Evolutionary conservation across 208 protist genomes (phyloP), one percentile per base, ranked within the genome.

Genomic region (Acanthamoeba rhysodes): DNA sequence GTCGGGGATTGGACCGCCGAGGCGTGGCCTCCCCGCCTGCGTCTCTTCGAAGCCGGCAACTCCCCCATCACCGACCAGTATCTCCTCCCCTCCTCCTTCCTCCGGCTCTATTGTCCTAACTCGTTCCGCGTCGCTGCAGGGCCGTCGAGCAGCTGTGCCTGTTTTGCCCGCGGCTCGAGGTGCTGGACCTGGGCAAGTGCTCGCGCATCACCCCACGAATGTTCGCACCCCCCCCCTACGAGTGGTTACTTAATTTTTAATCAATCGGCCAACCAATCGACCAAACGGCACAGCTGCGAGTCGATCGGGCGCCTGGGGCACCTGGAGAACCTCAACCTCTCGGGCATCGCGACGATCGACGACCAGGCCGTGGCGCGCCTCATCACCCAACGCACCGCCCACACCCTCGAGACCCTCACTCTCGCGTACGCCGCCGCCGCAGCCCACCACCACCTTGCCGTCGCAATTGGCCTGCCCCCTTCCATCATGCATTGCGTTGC

Each of bases 321-420:
- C 22, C 50, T 87, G n/a, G 18, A 32, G 10, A 87, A 87, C 24
- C 48, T 87, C 78, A 87, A 87, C 22, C 78, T 87, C 27, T 87
- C 78, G 9, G 78, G 78, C 78, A 87, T 87, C 50, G 78, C 6
- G 48, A 18, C 45, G 48, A 59, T 87, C 16, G 78, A 87, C 27
- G 78, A 87, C 45, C 7, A 27, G 20, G 78, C 78, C 12, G 78
- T 87, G 4, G 78, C 29, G 18, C 16, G 8, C 45, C 45, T 87
- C 45, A 37, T 87, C 50, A 87, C 78, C 6, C 78, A 59, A 16
- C 78, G 78, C 29, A 87, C 78, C 45, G 48, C 37, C 27, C 78
- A 34, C 24, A 87, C 78, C 12, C 78, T 87, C 7, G 45, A 87
- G 27, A 59, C 78, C 9, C 45, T 87, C 78, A 62, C 78, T 1